These are phyloP conservation scores for Orychophragmus violaceus DNA, from an alignment of 345 rosid genomes.

Conservation along the genomic window DNA sequence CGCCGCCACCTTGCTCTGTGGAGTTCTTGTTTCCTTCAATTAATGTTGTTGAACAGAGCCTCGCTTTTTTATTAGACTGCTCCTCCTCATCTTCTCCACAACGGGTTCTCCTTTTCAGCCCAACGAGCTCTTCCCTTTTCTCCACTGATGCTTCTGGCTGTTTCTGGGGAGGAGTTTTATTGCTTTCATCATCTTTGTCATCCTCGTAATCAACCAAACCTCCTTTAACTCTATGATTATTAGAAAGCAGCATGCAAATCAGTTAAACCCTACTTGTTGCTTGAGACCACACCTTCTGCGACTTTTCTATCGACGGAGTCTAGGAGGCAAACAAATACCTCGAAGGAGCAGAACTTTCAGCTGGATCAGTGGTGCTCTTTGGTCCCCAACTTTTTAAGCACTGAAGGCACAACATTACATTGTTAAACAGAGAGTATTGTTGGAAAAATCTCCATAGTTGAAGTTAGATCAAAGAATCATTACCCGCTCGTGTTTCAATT, in stretches of 20 bases:
- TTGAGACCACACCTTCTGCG: not conserved
- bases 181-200: conserved; percentile 71
- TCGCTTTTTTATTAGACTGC: conserved; percentile 41
- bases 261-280: not conserved
- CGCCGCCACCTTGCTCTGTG: too few relatives aligned
- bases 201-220: conserved; percentile 86
- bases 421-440: conserved; percentile 13
- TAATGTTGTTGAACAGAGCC: conserved; percentile 54
- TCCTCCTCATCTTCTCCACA: conserved; percentile 49
- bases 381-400: conserved; percentile 48
- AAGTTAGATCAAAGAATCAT: conserved; percentile 2
- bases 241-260: not conserved
- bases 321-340: too few relatives aligned
- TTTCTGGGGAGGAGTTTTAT: not conserved
- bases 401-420: conserved; percentile 42
- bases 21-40: too few relatives aligned
- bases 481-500: conserved; percentile 74
- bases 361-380: conserved; percentile 33
- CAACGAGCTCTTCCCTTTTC: too few relatives aligned
- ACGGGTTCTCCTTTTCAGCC: conserved; percentile 43
- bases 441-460: not conserved
- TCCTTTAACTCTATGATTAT: conserved; percentile 33
- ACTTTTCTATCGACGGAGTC: not conserved
- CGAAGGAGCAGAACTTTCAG: conserved; percentile 36
- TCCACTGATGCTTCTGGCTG: too few relatives aligned